Evolutionary conservation across 192 early-diverging fungal genomes (phyloP), one percentile per base, ranked within the genome.

Genomic region (Coemansia javaensis): DNA sequence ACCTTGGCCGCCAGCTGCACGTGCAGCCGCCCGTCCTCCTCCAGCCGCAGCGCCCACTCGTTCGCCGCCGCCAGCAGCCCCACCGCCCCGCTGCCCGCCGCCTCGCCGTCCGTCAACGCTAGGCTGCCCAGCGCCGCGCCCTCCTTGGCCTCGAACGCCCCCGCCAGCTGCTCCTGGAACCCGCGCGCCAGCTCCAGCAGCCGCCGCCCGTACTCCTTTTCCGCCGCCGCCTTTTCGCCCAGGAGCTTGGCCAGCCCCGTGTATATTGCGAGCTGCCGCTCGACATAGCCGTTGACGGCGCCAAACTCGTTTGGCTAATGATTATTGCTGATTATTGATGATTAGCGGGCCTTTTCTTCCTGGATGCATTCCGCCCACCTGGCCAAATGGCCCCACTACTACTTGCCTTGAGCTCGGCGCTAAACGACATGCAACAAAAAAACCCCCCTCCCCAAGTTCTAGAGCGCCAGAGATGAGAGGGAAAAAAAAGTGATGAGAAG

Each of bases 251-350:
- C 5, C 40, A 70, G 55, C 13, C 50, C 55, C 20, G 37, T 35
- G 43, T 63, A 63, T 2, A 63, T 46, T 5, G 53, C 66, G 14
- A 70, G 44, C 55, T 70, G 66, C 55, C 57, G 57, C 47, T 70
- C 66, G 13, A 58, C 50, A 40, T 70, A 56, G 3, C 66, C 66
- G 47, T 70, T 70, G 40, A 70, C 41, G 0, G 66, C 59, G 11
- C 66, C 66, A 63, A 70, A 70, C 50, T 70, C 66, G 47, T 70
- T 70, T 38, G 66, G 66, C 59, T 68, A 67, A n/a, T n/a, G n/a
- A n/a, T n/a, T n/a, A n/a, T n/a, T n/a, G n/a, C n/a, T n/a, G n/a
- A n/a, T n/a, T n/a, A n/a, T n/a, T n/a, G n/a, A n/a, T n/a, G n/a
- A n/a, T n/a, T n/a, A n/a, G n/a, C n/a, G n/a, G n/a, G n/a, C n/a